Base-by-base conservation (phyloP, 1,284 basidiomycete genomes). In the Ganoderma meredithae region DNA sequence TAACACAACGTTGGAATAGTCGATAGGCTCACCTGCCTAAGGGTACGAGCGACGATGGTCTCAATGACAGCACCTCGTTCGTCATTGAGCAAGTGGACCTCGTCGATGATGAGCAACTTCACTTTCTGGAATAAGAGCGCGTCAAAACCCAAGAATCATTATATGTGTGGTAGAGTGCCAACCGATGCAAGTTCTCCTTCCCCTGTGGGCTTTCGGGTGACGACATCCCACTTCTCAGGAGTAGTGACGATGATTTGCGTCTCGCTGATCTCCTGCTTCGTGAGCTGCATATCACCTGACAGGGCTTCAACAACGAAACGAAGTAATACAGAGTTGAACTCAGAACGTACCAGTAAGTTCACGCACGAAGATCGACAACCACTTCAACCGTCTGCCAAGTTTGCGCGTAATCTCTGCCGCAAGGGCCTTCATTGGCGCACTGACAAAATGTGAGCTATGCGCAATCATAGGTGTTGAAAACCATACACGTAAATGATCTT, bases 141-240 rank as follows among this genome's bases (percentile, higher is more conserved):
- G 62, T 53, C 43, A 63, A 19, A 31, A 3, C 27, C 27, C 27
- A 31, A 31, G 27, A 31, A 31, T 31, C 27, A 2, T 3, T 31
- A 31, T 3, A 31, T 31, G 27, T 2, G 3, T 31, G 27, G 27
- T 31, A 31, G 27, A 31, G 27, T 3, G 27, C 90, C 66, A 70
- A 96, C 96, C 63, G 95, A 92, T 22, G 95, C 95, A 31, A 99
- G 84, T 78, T 99, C 97, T 15, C 97, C 97, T 80, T 99, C 97
- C 8, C 97, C 97, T 0, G 95, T 96, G 0, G 97, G 96, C 79
- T 98, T 99, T 69, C 98, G 86, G 8, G 98, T 99, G 0, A 99
- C 98, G 0, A 99, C 98, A 75, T 99, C 98, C 98, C 98, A 99
- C 81, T 99, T 99, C 79, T 99, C 98, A 0, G 98, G 98, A 0